phyloP scores from a whole-genome alignment of 2,329 filamentous ascomycete species.

The Colletotrichum melonis region DNA sequence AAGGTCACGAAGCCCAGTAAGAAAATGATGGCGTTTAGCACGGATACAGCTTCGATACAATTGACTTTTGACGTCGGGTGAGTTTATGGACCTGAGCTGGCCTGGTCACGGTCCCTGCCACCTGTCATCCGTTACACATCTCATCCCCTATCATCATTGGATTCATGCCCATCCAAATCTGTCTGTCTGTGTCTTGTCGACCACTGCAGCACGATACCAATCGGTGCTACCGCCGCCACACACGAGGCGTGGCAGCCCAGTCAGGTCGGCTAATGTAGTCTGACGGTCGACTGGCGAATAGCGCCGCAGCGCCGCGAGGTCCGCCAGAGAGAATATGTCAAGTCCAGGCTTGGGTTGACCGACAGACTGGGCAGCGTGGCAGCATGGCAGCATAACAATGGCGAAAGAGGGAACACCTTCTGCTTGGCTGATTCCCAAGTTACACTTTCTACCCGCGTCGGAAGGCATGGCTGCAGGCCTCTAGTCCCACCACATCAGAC shows the following conservation, averaged over 20 bases:
- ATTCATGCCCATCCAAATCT: background rate
- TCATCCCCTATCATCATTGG: background rate
- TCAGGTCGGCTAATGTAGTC: conserved; percentile 2
- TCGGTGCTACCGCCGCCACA: background rate
- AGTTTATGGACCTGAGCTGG: background rate
- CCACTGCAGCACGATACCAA: background rate
- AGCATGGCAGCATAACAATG: background rate
- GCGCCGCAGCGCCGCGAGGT: background rate
- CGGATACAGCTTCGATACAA: background rate
- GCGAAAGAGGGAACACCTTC: background rate
- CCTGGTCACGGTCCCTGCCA: background rate
- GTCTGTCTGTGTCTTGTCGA: background rate
- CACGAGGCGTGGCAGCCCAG: background rate
- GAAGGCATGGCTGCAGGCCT: conserved; percentile 24
- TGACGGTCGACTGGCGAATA: background rate
- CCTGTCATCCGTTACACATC: background rate
- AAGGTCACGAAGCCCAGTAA: background rate
- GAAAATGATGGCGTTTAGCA: background rate
- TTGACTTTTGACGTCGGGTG: background rate
- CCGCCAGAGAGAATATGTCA: conserved; percentile 4
- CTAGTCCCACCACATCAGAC: conserved; percentile 13
- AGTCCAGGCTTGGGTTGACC: background rate
- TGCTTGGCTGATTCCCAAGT: conserved; percentile 22
- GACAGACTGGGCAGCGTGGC: background rate
- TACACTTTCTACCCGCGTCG: conserved; percentile 20